A percentile compares a stretch with the other conserved stretches of the same genome.
Evolutionary conservation across 352 stramenopile species (phyloP).

Genomic region (Pythium sp.): DNA sequence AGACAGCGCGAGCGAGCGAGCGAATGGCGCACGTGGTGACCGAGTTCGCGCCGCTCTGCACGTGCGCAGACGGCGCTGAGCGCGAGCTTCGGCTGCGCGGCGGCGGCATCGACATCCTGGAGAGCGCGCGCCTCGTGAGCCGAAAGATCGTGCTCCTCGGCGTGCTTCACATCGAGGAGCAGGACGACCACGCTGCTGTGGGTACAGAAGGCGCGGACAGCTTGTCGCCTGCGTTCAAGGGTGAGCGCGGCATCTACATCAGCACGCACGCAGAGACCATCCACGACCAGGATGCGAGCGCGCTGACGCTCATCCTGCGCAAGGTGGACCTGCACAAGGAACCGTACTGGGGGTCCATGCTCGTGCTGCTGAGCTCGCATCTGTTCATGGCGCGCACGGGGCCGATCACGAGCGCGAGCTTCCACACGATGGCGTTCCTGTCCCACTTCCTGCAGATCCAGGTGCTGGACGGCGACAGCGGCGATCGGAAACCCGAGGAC

Average conservation of each 20-base stretch:
- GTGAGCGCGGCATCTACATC: conserved; percentile 57
- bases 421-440: conserved; percentile 51
- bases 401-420: conserved; percentile 35
- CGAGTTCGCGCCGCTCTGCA: conserved; percentile 61
- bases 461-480: conserved; percentile 24
- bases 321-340: conserved; percentile 46
- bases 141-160: conserved; percentile 60
- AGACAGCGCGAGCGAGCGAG: neutral
- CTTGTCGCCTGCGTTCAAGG: neutral
- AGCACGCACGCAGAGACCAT: conserved; percentile 38
- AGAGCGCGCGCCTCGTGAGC: conserved; percentile 35
- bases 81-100: conserved; percentile 40
- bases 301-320: conserved; percentile 50
- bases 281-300: conserved; percentile 45
- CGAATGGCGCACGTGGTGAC: conserved; percentile 5
- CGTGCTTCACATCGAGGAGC: conserved; percentile 38
- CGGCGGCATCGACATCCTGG: conserved; percentile 46
- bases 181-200: conserved; percentile 6
- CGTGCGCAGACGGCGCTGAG: conserved; percentile 22
- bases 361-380: conserved; percentile 61
- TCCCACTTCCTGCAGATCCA: conserved; percentile 45
- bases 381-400: conserved; percentile 40
- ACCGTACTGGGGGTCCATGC: conserved; percentile 61
- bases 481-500: conserved; percentile 19
- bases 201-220: neutral